Conservation (phyloP, 768 basidiomycete genomes). For the Auriscalpium vulgare region DNA sequence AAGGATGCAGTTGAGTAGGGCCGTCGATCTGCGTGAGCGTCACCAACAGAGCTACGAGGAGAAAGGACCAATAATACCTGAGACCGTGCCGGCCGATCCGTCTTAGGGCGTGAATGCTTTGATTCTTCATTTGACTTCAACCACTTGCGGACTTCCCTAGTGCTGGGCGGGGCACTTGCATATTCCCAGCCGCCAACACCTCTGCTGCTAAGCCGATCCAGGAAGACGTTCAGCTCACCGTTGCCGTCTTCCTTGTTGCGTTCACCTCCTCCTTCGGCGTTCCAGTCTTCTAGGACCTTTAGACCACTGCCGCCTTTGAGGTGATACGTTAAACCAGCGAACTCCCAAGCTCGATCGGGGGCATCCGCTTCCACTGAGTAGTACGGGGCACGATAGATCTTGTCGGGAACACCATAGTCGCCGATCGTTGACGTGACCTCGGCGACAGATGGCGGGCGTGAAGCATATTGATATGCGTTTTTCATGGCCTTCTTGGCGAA, state of each 20-base stretch:
- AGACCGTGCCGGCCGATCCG: slow-evolving; percentile 29
- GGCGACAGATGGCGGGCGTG: slow-evolving; percentile 41
- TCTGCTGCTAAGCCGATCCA: slow-evolving; percentile 16
- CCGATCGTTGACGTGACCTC: slow-evolving; percentile 39
- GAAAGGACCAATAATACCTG: slow-evolving; percentile 34
- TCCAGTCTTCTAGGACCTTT: slow-evolving; percentile 54
- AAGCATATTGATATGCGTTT: slow-evolving; percentile 37
- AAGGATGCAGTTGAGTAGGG: slow-evolving; percentile 66
- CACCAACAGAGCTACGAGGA: background rate
- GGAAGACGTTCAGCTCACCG: slow-evolving; percentile 5
- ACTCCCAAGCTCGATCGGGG: slow-evolving; percentile 62
- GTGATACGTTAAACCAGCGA: slow-evolving; percentile 68
- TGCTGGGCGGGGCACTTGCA: slow-evolving; percentile 58
- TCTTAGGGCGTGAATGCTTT: slow-evolving; percentile 3
- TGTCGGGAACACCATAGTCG: slow-evolving; percentile 40
- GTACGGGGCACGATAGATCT: slow-evolving; percentile 69
- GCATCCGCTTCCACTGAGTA: slow-evolving; percentile 71
- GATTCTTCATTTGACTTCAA: slow-evolving; percentile 28
- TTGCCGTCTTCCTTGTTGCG: background rate
- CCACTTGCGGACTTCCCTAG: slow-evolving; percentile 47
- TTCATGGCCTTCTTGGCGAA: slow-evolving; percentile 21
- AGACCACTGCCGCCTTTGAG: slow-evolving; percentile 60
- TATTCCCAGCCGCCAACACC: slow-evolving; percentile 74
- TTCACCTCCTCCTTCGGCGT: slow-evolving; percentile 2
- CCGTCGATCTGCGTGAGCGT: slow-evolving; percentile 48